These are phyloP conservation scores for Aspergillus amoenus DNA, from an alignment of 2,329 filamentous ascomycete genomes.

Conservation along the genomic window DNA sequence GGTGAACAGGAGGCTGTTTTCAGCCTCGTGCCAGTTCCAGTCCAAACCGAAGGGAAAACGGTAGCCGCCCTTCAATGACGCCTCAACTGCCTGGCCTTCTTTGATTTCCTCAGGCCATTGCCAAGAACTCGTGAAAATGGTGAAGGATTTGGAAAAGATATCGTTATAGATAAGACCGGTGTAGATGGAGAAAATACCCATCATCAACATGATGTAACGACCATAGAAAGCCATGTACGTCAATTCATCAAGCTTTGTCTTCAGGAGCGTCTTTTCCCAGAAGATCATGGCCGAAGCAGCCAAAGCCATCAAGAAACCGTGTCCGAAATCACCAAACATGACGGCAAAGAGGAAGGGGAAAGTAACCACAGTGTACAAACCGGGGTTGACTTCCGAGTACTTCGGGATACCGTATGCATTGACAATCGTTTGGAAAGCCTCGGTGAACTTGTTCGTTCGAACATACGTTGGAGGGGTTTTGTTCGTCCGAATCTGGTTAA, in stretches of 20 bases:
- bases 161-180: slow-evolving; percentile 98
- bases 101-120: slow-evolving; percentile 72
- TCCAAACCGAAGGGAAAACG: slow-evolving; percentile 95
- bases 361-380: slow-evolving; percentile 90
- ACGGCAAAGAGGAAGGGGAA: slow-evolving; percentile 99
- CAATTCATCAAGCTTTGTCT: slow-evolving; percentile 92
- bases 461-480: slow-evolving; percentile 97
- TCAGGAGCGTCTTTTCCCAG: slow-evolving; percentile 79
- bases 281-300: slow-evolving; percentile 92
- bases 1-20: slow-evolving; percentile 91
- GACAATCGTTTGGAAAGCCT: slow-evolving; percentile 98
- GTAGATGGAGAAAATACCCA: slow-evolving; percentile 96
- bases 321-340: slow-evolving; percentile 99
- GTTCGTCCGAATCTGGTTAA: slow-evolving; percentile 95
- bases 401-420: slow-evolving; percentile 97
- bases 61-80: slow-evolving; percentile 69
- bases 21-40: slow-evolving; percentile 93
- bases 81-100: slow-evolving; percentile 63
- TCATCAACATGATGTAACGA: slow-evolving; percentile 96
- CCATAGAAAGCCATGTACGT: slow-evolving; percentile 99
- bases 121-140: slow-evolving; percentile 88
- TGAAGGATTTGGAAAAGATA: slow-evolving; percentile 89
- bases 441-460: slow-evolving; percentile 97
- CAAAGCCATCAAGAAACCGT: slow-evolving; percentile 83
- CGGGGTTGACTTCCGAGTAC: slow-evolving; percentile 96